phyloP scores from a whole-genome alignment of 331 rosid species.

The Acacia pycnantha region DNA sequence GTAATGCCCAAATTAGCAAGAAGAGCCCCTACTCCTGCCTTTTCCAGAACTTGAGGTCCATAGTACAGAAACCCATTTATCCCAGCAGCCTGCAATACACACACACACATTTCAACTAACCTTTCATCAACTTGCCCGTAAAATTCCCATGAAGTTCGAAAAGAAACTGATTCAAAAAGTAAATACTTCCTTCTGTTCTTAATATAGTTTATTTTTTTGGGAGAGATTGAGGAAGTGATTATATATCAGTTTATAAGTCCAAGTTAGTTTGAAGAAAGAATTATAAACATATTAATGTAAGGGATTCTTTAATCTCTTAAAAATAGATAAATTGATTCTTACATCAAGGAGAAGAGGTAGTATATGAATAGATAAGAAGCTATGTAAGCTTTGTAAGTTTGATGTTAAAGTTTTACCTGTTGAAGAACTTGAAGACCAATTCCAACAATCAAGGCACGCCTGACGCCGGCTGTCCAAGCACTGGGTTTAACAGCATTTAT shows the following conservation, averaged over 20 bases:
- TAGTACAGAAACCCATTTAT: constrained; percentile 70
- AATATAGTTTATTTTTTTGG: no score
- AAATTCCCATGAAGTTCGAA: background rate
- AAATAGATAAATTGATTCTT: fast-evolving
- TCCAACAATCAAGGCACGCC: constrained; percentile 80
- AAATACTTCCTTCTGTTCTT: no score
- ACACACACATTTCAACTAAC: background rate
- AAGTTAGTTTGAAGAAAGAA: no score
- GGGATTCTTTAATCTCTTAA: fast-evolving
- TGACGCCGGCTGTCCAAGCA: constrained; percentile 68
- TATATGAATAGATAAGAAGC: background rate
- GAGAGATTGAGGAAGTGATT: no score
- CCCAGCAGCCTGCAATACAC: constrained; percentile 51
- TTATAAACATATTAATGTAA: no score
- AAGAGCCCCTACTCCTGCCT: constrained; percentile 56
- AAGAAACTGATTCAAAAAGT: background rate
- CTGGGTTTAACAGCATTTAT: constrained; percentile 33
- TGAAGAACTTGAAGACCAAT: constrained; percentile 81
- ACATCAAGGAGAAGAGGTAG: no score
- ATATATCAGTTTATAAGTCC: no score
- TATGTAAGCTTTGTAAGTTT: background rate
- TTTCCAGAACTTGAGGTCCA: constrained; percentile 61
- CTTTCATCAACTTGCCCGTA: background rate
- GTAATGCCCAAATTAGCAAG: constrained; percentile 46
- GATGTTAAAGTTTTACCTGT: constrained; percentile 42